phyloP scores from a whole-genome alignment of 331 rosid genomes.

The Prunus yedoensis region DNA sequence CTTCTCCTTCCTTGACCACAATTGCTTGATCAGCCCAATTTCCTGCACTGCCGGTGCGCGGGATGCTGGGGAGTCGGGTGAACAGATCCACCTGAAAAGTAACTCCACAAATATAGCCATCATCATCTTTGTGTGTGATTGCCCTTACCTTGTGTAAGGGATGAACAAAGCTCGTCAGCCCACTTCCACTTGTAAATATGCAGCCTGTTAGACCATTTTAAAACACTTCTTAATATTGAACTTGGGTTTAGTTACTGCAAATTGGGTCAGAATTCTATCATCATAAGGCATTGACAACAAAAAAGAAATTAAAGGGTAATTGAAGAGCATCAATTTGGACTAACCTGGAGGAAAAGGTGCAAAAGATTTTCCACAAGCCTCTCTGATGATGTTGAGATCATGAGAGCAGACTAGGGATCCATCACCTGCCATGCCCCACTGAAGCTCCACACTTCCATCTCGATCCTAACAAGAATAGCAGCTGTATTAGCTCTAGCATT shows the following conservation, averaged over 20 bases:
- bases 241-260: neutral
- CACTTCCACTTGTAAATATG: constrained; percentile 51
- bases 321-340: neutral
- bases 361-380: constrained; percentile 54
- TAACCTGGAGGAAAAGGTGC: constrained; percentile 57
- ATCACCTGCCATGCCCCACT: constrained; percentile 57
- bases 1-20: constrained; percentile 23
- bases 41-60: constrained; percentile 54
- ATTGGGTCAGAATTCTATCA: neutral
- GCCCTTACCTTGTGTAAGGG: constrained; percentile 58
- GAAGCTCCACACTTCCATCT: constrained; percentile 46
- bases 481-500: constrained; percentile 5
- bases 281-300: neutral
- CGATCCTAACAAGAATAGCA: constrained; percentile 42
- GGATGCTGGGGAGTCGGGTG: constrained; percentile 55
- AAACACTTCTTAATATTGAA: neutral
- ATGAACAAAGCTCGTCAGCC: constrained; percentile 58
- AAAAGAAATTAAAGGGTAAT: neutral
- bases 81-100: constrained; percentile 53
- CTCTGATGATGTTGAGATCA: constrained; percentile 34
- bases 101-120: constrained; percentile 45
- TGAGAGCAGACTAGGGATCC: constrained; percentile 55
- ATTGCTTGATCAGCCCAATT: constrained; percentile 49
- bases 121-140: constrained; percentile 35
- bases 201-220: constrained; percentile 42